Percentiles rank a stretch among this genome's conserved stretches.
These are phyloP conservation scores for Bryoerythrophyllum caledonicum DNA, from an alignment of 225 moss, liverwort and hornwort genomes.

Conservation along the genomic window DNA sequence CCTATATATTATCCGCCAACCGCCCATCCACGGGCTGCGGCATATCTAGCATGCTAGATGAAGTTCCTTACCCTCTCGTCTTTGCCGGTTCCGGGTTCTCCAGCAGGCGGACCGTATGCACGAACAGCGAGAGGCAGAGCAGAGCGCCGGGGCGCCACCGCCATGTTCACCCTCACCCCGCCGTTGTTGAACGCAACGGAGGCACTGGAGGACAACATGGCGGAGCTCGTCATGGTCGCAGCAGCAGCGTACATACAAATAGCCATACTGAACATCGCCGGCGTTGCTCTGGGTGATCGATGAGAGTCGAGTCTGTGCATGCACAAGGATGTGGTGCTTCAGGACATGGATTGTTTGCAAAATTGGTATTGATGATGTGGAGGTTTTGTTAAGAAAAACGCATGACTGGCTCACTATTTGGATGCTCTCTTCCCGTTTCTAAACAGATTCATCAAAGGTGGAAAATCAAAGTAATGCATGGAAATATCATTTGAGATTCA, in stretches of 20 bases:
- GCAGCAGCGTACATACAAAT: background rate
- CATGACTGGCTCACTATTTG: too few relatives aligned
- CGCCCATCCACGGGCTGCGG: too few relatives aligned
- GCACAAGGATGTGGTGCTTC: background rate
- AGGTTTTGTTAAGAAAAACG: too few relatives aligned
- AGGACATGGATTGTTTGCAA: background rate
- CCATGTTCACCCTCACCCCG: conserved; percentile 36
- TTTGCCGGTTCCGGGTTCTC: conserved; percentile 20
- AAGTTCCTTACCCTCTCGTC: conserved; percentile 32
- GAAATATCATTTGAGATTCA: background rate
- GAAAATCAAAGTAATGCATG: background rate
- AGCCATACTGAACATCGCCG: conserved; percentile 25
- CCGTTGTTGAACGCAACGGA: conserved; percentile 43
- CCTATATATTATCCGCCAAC: too few relatives aligned
- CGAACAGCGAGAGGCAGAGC: conserved; percentile 26
- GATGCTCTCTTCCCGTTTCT: too few relatives aligned
- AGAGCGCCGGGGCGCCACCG: conserved; percentile 22
- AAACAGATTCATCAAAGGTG: background rate
- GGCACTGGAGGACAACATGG: conserved; percentile 23
- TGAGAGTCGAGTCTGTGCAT: background rate
- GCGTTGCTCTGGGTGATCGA: too few relatives aligned
- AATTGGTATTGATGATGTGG: too few relatives aligned
- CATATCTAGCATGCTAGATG: background rate
- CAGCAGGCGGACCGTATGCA: conserved; percentile 17
- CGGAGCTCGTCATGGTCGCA: conserved; percentile 9